Conservation (phyloP, 345 rosid genomes). For the Lumnitzera racemosa region DNA sequence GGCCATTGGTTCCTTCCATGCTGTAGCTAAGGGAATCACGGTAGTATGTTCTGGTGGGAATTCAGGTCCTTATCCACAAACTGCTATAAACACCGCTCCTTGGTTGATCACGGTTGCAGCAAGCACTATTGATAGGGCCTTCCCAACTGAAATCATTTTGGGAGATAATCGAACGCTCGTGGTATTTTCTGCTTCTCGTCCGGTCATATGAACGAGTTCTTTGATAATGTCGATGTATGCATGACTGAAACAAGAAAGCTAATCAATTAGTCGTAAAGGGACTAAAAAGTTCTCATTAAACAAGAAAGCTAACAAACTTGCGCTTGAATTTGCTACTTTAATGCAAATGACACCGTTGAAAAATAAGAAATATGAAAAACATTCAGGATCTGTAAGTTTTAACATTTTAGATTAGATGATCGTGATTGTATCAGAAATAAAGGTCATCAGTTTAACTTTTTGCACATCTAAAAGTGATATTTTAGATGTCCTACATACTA, state of each 20-base stretch:
- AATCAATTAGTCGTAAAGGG: too few relatives aligned
- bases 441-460: too few relatives aligned
- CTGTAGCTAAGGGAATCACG: slow-evolving; percentile 27
- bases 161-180: slow-evolving; percentile 23
- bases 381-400: too few relatives aligned
- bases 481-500: too few relatives aligned
- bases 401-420: too few relatives aligned
- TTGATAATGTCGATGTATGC: too few relatives aligned
- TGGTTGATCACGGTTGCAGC: slow-evolving; percentile 34
- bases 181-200: slow-evolving; percentile 21
- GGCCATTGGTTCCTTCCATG: slow-evolving; percentile 31
- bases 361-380: too few relatives aligned
- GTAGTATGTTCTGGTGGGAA: slow-evolving; percentile 29
- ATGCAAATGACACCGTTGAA: too few relatives aligned
- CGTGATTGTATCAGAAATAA: too few relatives aligned
- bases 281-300: too few relatives aligned
- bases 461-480: too few relatives aligned
- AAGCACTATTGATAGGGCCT: slow-evolving; percentile 28
- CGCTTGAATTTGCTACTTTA: background rate
- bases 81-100: slow-evolving; percentile 23
- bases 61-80: slow-evolving; percentile 20
- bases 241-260: too few relatives aligned
- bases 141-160: slow-evolving; percentile 19
- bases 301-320: background rate
- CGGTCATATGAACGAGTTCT: background rate